Conservation (phyloP, 1,284 basidiomycete genomes). For the Puccinia triticina region DNA sequence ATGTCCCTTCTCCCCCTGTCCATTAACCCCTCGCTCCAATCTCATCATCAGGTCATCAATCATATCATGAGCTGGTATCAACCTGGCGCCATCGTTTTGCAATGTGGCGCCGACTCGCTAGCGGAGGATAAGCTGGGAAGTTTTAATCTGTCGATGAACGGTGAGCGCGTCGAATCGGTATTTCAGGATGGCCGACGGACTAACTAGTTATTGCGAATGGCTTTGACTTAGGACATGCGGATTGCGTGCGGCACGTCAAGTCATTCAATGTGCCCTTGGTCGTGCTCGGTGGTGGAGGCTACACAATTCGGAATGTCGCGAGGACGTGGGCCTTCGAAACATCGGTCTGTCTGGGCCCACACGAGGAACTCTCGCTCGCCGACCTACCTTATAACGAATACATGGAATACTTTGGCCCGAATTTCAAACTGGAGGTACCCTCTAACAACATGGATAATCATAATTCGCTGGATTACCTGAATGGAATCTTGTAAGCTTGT, state of each 20-base stretch:
- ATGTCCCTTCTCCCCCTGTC: constrained; percentile 43
- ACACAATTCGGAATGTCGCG: constrained; percentile 89
- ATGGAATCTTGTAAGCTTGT: constrained; percentile 70
- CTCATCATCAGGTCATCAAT: constrained; percentile 69
- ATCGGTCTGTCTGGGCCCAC: constrained; percentile 77
- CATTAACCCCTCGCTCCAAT: background rate
- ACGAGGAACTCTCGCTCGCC: constrained; percentile 71
- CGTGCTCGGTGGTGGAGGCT: constrained; percentile 91
- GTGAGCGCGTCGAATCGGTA: constrained; percentile 60
- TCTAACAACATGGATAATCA: constrained; percentile 92
- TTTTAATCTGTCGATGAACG: constrained; percentile 93
- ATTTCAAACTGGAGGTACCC: constrained; percentile 88
- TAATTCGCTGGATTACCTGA: constrained; percentile 81
- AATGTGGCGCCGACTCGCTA: constrained; percentile 94
- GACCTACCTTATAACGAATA: constrained; percentile 61
- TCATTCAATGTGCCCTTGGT: constrained; percentile 84
- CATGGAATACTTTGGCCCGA: constrained; percentile 89
- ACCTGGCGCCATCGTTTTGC: constrained; percentile 85
- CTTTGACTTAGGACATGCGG: constrained; percentile 69
- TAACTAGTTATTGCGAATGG: background rate
- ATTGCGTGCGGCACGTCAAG: constrained; percentile 84
- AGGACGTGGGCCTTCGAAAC: constrained; percentile 97
- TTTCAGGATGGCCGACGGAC: background rate
- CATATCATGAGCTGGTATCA: constrained; percentile 87
- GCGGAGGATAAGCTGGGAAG: constrained; percentile 94